Evolutionary conservation across 139 green algal genomes (phyloP).

Genomic region (Closterium sp.): DNA sequence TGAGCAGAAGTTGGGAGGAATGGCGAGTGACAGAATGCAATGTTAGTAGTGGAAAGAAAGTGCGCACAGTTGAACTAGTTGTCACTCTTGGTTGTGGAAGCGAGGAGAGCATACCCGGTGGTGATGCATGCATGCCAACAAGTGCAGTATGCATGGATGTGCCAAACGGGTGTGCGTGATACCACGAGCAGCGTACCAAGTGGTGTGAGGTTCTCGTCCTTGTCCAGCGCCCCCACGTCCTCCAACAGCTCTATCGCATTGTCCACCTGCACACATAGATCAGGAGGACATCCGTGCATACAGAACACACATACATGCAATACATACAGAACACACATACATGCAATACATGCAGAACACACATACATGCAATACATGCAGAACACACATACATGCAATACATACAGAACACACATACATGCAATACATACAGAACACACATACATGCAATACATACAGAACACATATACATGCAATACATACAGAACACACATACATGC

Average conservation of each 20-base stretch:
- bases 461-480: neutral
- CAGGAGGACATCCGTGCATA: no score
- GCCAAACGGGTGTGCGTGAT: no score
- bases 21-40: no score
- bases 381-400: neutral
- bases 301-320: constrained; percentile 18
- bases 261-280: constrained; percentile 39
- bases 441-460: neutral
- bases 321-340: neutral
- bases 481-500: neutral
- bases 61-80: no score
- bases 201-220: constrained; percentile 54
- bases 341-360: neutral
- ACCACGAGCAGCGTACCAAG: constrained; percentile 36
- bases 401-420: neutral
- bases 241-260: constrained; percentile 57
- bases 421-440: neutral
- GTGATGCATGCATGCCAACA: no score
- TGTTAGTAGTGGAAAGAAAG: no score
- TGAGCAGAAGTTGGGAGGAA: no score
- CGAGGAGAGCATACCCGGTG: no score
- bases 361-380: no score
- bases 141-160: no score
- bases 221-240: constrained; percentile 53
- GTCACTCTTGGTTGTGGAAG: no score